phyloP scores from a whole-genome alignment of 2,329 filamentous ascomycete genomes.

The Bipolaris cookei region DNA sequence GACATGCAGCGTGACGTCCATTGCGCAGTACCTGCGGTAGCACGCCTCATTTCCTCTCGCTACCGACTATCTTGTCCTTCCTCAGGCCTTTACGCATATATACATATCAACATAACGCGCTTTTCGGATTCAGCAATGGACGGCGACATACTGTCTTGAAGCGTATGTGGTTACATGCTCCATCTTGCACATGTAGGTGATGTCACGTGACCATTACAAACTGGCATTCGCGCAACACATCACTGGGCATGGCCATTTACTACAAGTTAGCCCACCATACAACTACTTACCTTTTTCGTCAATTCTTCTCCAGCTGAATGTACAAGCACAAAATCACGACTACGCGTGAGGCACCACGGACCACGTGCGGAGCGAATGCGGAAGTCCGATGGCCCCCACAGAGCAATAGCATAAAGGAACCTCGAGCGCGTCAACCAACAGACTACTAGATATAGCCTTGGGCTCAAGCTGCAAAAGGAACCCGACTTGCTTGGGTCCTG shows the following conservation, averaged over 20 bases:
- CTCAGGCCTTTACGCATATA: background rate
- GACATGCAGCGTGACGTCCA: background rate
- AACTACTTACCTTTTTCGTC: background rate
- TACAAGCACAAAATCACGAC: background rate
- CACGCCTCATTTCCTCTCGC: background rate
- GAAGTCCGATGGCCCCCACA: constrained; percentile 5
- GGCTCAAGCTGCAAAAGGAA: background rate
- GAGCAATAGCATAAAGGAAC: background rate
- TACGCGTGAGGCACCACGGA: background rate
- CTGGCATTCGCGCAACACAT: background rate
- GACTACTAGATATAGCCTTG: background rate
- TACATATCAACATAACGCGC: background rate
- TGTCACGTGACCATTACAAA: background rate
- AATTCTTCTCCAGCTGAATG: background rate
- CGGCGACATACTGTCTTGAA: background rate
- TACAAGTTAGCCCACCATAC: no score
- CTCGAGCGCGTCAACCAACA: background rate
- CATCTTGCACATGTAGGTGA: background rate
- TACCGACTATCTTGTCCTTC: background rate
- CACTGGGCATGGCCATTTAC: background rate
- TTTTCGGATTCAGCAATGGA: background rate
- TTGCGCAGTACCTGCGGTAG: background rate
- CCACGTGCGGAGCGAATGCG: constrained; percentile 5
- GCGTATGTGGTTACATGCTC: background rate
- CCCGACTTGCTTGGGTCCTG: no score